Evolutionary conservation across 345 rosid genomes (phyloP).

Genomic region (Anacardium occidentale): DNA sequence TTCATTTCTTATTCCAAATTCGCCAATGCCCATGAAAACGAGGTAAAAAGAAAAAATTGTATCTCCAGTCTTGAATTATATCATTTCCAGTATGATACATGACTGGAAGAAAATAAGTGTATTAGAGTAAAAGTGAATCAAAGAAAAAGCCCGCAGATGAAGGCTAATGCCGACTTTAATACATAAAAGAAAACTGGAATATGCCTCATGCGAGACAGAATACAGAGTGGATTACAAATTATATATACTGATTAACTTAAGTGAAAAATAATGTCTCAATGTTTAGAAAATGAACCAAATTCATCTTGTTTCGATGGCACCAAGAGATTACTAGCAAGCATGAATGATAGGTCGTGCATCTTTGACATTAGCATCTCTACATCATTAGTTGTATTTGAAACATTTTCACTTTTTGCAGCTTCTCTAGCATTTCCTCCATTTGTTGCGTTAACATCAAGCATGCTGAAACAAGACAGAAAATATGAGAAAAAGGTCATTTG

Average conservation of each 20-base stretch:
- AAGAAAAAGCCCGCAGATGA: background rate
- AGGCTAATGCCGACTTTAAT: background rate
- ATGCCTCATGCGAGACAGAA: background rate
- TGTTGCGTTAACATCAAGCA: constrained; percentile 24
- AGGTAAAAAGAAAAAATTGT: background rate
- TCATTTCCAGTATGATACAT: background rate
- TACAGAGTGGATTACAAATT: constrained; percentile 10
- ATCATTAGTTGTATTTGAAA: constrained; percentile 25
- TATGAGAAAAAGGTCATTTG: background rate
- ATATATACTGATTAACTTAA: background rate
- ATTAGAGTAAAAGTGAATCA: background rate
- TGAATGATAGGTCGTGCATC: constrained; percentile 92
- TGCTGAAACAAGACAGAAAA: constrained; percentile 33
- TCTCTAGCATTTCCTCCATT: constrained; percentile 31
- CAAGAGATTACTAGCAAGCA: constrained; percentile 65
- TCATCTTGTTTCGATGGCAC: constrained; percentile 37
- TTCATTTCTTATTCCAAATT: too few relatives aligned
- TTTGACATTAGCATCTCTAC: constrained; percentile 58
- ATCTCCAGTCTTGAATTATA: background rate
- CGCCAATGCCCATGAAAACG: too few relatives aligned
- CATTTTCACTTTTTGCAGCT: constrained; percentile 23
- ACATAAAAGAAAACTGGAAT: background rate
- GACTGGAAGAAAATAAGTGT: background rate
- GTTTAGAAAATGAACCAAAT: constrained; percentile 15
- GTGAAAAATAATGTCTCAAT: background rate